phyloP scores from a whole-genome alignment of 768 basidiomycete species.

The Neoboletus brunneissimus region DNA sequence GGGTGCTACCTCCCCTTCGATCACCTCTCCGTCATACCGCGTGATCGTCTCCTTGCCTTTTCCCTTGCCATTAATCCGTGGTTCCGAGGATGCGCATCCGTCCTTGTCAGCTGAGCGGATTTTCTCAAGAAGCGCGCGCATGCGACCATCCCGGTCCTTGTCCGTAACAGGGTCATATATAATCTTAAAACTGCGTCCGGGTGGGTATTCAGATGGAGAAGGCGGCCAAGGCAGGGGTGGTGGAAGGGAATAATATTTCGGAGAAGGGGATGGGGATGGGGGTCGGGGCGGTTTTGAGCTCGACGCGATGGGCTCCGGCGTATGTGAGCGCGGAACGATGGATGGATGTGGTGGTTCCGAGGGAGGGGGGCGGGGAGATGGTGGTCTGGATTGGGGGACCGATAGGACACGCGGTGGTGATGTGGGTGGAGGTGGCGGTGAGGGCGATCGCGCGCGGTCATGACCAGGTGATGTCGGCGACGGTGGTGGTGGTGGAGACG shows the following conservation, averaged over 20 bases:
- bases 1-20: slow-evolving; percentile 42
- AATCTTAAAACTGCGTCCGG: slow-evolving; percentile 54
- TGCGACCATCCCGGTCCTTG: slow-evolving; percentile 39
- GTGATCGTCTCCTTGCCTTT: slow-evolving; percentile 59
- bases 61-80: slow-evolving; percentile 57
- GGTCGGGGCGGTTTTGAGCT: slow-evolving; percentile 17
- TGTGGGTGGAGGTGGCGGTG: slow-evolving; percentile 25
- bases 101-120: slow-evolving; percentile 35
- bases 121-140: slow-evolving; percentile 41
- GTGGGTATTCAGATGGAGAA: slow-evolving; percentile 45
- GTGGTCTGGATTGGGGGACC: slow-evolving; percentile 28
- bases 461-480: slow-evolving; percentile 11
- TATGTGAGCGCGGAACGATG: slow-evolving; percentile 24
- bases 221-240: slow-evolving; percentile 57
- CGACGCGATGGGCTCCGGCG: slow-evolving; percentile 30
- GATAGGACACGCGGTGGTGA: slow-evolving; percentile 25
- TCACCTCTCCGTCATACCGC: slow-evolving; percentile 54
- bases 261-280: slow-evolving; percentile 15
- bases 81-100: slow-evolving; percentile 23
- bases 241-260: slow-evolving; percentile 39
- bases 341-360: slow-evolving; percentile 18
- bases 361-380: slow-evolving; percentile 26
- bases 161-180: slow-evolving; percentile 62
- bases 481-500: slow-evolving; percentile 13
- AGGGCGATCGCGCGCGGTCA: slow-evolving; percentile 21